Evolutionary conservation across 169 alveolate species (phyloP), one percentile per base, ranked within the genome.

Genomic region (Cystoisospora suis): DNA sequence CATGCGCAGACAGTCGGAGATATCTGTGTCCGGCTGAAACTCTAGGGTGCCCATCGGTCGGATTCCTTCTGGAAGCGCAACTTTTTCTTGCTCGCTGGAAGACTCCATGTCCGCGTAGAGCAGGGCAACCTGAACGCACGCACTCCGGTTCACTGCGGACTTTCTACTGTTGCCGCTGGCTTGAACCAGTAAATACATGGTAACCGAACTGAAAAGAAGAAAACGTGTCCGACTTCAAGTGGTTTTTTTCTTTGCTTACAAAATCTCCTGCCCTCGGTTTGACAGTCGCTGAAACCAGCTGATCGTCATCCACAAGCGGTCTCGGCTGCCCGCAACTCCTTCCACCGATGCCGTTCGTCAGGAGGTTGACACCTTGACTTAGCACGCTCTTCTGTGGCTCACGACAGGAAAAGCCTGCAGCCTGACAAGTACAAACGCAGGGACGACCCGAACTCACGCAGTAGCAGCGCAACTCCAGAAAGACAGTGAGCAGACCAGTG

Each of bases 1-100:
- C 36, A 93, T 85, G 44, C 95, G 93, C 53, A 97, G 91, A 81
- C 98, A 97, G 58, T 94, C 96, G 32, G 85, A 44, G 7, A 95
- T 69, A 32, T 83, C 79, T 15, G 56, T 59, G 29, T 40, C 42
- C 45, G 70, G 80, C 65, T 56, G 61, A 77, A 34, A 53, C 45
- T 27, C 49, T 17, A 83, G 69, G 38, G 61, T 6, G 1, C 89
- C 89, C 89, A 83, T 61, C 20, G 49, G 27, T 6, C 70, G 9
- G 23, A 83, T 59, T 44, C 89, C 61, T 12, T 65, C 59, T 1
- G 44, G 38, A 38, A 17, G 40, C 6, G 59, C 83, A 29, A 15
- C n/a, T 36, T 72, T 72, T 34, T 72, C 83, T 32, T 56, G 38
- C 59, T 72, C 83, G 12, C 59, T 20, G 36, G 44, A n/a, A 29